Evolutionary conservation across 257 asterid species (phyloP), one percentile per base, ranked within the genome.

Genomic region (Petunia axillaris): DNA sequence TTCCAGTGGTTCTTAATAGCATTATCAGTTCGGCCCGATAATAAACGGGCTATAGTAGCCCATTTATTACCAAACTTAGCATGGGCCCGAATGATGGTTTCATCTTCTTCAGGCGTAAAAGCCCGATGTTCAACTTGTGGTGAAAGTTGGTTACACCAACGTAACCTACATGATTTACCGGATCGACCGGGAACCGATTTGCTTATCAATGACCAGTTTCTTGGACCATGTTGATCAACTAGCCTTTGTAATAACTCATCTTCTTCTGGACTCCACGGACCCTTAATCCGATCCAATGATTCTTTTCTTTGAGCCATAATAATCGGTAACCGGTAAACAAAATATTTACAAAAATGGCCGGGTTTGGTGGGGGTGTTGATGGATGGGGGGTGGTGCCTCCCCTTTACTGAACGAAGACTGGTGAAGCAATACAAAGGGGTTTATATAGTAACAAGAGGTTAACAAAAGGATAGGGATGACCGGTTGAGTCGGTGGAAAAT

Each of bases 261-360:
- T 81, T 93, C 96, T 81, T 91, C 98, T 0, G 90, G 94, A 80
- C 97, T 93, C 98, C 98, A 93, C 2, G 97, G 98, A 35, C 98
- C 98, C 81, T 90, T 93, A 77, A 91, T 91, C 85, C 94, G 91
- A 89, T 89, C 97, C 52, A 25, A 25, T 25, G 64, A 46, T 0
- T 89, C 97, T n/a, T 75, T 86, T 46, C 87, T 85, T 79, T 83
- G 89, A 4, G 90, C 90, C 93, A 89, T 15, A 43, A n/a, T 4
- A 15, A 11, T 57, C 35, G 1, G 46, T 38, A 50, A 65, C 2
- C 4, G n/a, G 13, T 2, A 53, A 35, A 62, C 50, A 43, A 68
- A 74, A 68, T 55, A 13, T 54, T 37, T 58, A 63, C 15, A 38
- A 66, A 15, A 15, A 54, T 44, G 10, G 36, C 1, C 41, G 74